Conservation (phyloP, 805 yeast species). For the Torulaspora gathmanii region DNA sequence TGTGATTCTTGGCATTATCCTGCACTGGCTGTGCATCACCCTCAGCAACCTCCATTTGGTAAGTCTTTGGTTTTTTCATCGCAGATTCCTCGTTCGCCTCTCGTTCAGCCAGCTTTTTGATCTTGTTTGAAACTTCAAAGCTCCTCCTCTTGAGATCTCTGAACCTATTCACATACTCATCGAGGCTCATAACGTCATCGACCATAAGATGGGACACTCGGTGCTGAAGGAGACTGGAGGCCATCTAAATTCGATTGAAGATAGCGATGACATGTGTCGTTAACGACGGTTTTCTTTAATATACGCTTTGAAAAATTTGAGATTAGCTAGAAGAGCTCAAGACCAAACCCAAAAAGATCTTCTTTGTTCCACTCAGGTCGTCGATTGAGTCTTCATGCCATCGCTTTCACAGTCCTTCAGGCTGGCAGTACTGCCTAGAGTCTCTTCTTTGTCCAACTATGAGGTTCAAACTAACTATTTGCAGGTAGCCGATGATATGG, state of each 20-base stretch:
- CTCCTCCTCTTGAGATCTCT: conserved; percentile 20
- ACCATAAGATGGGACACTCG: too few species aligned
- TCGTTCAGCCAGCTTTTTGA: conserved; percentile 21
- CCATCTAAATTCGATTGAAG: neutral
- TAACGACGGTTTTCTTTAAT: neutral
- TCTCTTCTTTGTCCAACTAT: conserved; percentile 27
- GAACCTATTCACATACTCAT: conserved; percentile 13
- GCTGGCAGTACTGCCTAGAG: conserved; percentile 33
- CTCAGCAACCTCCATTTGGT: conserved; percentile 20
- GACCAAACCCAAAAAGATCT: neutral
- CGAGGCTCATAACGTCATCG: conserved; percentile 9
- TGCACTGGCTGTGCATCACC: neutral
- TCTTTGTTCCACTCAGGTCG: neutral
- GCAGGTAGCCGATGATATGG: conserved; percentile 26
- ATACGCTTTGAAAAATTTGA: conserved; percentile 12
- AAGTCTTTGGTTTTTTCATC: conserved; percentile 24
- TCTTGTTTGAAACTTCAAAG: conserved; percentile 18
- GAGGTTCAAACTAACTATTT: conserved; percentile 23
- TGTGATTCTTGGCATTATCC: conserved; percentile 4
- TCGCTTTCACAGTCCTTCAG: conserved; percentile 36
- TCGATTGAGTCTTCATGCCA: conserved; percentile 21
- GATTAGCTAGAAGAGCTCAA: conserved; percentile 12
- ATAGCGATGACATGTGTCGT: neutral
- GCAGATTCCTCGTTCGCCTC: conserved; percentile 12
- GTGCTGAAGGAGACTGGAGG: neutral